Evolutionary conservation across 2,329 filamentous ascomycete genomes (phyloP).

Genomic region (Tolypocladium guangdongense): DNA sequence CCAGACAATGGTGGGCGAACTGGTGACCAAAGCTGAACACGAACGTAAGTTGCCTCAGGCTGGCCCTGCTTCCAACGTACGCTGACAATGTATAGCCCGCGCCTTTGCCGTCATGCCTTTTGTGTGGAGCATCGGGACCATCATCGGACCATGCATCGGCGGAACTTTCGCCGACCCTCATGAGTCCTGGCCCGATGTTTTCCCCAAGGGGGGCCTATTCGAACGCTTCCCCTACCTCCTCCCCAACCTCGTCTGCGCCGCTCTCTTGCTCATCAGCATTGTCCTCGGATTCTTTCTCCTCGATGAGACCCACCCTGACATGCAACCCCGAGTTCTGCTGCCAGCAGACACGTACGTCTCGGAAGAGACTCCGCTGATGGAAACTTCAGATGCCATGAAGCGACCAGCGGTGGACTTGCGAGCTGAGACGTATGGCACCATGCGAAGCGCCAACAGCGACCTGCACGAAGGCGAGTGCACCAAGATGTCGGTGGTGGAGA

Average conservation of each 20-base stretch:
- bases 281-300: conserved; percentile 70
- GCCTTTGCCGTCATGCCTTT: conserved; percentile 92
- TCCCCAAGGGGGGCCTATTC: conserved; percentile 60
- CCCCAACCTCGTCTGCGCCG: conserved; percentile 77
- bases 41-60: conserved; percentile 53
- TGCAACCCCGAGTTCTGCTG: conserved; percentile 44
- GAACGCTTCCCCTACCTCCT: conserved; percentile 75
- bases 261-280: conserved; percentile 67
- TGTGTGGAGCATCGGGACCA: conserved; percentile 84
- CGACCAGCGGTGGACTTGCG: conserved; percentile 63
- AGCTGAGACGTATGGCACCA: conserved; percentile 71
- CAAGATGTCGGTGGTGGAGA: conserved; percentile 19
- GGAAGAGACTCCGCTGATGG: conserved; percentile 63
- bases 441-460: conserved; percentile 36
- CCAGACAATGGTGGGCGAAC: conserved; percentile 85
- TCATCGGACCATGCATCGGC: conserved; percentile 79
- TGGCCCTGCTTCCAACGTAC: not conserved
- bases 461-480: conserved; percentile 27
- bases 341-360: conserved; percentile 40
- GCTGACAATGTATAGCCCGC: conserved; percentile 41
- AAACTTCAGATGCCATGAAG: conserved; percentile 63
- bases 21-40: conserved; percentile 74
- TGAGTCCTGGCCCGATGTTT: conserved; percentile 58
- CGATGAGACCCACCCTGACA: conserved; percentile 81
- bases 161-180: conserved; percentile 76